A percentile compares a stretch with the other conserved stretches of the same genome.
These are phyloP conservation scores for Phytophthora colocasiae DNA, from an alignment of 352 stramenopile species.

Conservation along the genomic window DNA sequence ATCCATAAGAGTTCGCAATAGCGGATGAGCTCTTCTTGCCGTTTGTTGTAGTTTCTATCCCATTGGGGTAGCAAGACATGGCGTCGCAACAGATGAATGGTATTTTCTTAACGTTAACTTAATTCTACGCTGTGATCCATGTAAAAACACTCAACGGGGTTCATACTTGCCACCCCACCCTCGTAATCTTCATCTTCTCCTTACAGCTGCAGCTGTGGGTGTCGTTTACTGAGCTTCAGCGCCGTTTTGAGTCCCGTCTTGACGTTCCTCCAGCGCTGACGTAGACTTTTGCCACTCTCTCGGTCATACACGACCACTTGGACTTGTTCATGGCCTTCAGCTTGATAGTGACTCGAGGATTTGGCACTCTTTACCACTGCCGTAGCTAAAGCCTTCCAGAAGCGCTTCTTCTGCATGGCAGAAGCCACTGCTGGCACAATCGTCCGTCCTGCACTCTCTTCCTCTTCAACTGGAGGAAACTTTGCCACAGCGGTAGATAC, in stretches of 20 bases:
- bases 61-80: background rate
- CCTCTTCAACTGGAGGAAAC: conserved; percentile 12
- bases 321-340: conserved; percentile 2
- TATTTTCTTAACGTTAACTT: conserved; percentile 27
- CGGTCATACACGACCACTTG: conserved; percentile 7
- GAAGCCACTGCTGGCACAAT: conserved; percentile 13
- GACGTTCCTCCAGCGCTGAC: conserved; percentile 27
- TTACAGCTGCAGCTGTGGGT: conserved; percentile 19
- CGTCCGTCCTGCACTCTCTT: background rate
- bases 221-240: conserved; percentile 19
- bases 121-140: conserved; percentile 25
- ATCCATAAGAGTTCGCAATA: background rate
- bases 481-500: conserved; percentile 24
- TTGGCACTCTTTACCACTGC: conserved; percentile 8
- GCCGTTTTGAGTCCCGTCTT: conserved; percentile 15
- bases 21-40: conserved; percentile 10
- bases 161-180: conserved; percentile 15
- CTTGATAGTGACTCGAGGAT: conserved; percentile 8
- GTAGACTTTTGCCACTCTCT: conserved; percentile 22
- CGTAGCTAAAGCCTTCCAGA: conserved; percentile 30
- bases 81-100: background rate
- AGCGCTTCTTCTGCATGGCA: conserved; percentile 26
- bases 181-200: conserved; percentile 5
- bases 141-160: conserved; percentile 5
- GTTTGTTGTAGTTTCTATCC: background rate